phyloP scores from a whole-genome alignment of 495 filamentous ascomycete genomes.

The Xylaria nigripes region DNA sequence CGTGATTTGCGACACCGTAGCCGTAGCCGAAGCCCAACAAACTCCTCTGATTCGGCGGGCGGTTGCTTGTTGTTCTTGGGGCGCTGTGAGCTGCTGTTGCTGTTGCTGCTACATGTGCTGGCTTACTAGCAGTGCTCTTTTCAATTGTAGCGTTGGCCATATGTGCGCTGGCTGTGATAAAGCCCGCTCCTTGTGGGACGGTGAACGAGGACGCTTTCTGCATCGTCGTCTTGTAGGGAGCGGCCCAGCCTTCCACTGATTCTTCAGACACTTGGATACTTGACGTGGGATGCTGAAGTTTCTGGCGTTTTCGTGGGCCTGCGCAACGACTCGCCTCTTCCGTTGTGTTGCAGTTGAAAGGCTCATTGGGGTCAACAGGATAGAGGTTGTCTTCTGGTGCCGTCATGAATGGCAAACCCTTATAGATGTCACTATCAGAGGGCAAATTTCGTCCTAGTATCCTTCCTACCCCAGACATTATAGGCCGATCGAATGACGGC shows the following conservation, averaged over 20 bases:
- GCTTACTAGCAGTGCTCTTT: conserved; percentile 11
- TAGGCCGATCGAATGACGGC: conserved; percentile 35
- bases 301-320: conserved; percentile 23
- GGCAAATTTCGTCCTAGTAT: conserved; percentile 36
- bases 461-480: conserved; percentile 32
- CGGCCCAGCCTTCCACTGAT: conserved; percentile 23
- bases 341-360: conserved; percentile 9
- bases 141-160: conserved; percentile 30
- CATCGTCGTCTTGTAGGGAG: conserved; percentile 39
- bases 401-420: conserved; percentile 33
- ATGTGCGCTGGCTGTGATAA: conserved; percentile 36
- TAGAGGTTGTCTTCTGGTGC: conserved; percentile 33
- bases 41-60: conserved; percentile 33
- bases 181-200: conserved; percentile 31
- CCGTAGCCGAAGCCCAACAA: conserved; percentile 32
- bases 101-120: conserved; percentile 9
- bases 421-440: conserved; percentile 32
- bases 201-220: conserved; percentile 36
- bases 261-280: conserved; percentile 18
- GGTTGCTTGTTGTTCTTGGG: conserved; percentile 22
- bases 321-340: conserved; percentile 4
- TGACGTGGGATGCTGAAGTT: conserved; percentile 15
- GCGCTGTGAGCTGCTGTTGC: background rate
- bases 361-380: conserved; percentile 29
- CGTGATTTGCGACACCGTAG: conserved; percentile 18